Base-by-base conservation (phyloP, 75 land plant species). In the Cunninghamia lanceolata region DNA sequence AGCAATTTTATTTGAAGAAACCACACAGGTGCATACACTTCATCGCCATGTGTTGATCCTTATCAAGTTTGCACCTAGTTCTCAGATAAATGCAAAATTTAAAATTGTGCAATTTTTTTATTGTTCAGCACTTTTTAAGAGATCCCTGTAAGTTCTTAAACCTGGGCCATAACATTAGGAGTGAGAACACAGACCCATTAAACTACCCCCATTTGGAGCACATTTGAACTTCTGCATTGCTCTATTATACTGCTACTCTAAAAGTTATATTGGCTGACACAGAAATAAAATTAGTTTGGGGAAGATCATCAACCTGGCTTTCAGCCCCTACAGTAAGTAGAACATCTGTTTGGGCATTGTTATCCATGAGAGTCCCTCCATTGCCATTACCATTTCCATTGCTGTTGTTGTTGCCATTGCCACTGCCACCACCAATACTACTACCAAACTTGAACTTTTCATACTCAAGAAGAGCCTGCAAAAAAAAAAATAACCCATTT, bases 401-500 rank as follows among this genome's bases (percentile, higher is more conserved):
- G 68, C 89, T 40, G 63, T 71, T 47, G 83, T 32, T 54, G 38
- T n/a, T 19, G 13, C 82, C 79, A 74, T 3, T 45, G n/a, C 82
- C 82, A n/a, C 40, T 45, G 3, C 81, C 81, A 39, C 45, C 81
- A 40, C 82, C 82, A 89, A 45, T 38, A 59, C 95, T 89, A 87
- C 56, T 78, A 73, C 85, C 82, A 40, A 87, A 83, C 66, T 93
- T 94, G 85, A 91, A 92, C 89, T 90, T 94, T 88, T 97, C 99
- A 88, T 91, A 97, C 68, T 97, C 99, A 35, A 97, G 93, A 9
- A 97, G 93, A 43, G 99, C 96, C 99, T 97, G 90, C 84, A 84
- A 47, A 32, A 83, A n/a, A n/a, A n/a, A 4, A 47, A 83, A 56
- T 53, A 19, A 53, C 15, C 19, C 15, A 83, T 83, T 32, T 83